Percentiles rank a stretch among this genome's conserved stretches.
phyloP scores from a whole-genome alignment of 306 rosid genomes.

The Benincasa hispida region DNA sequence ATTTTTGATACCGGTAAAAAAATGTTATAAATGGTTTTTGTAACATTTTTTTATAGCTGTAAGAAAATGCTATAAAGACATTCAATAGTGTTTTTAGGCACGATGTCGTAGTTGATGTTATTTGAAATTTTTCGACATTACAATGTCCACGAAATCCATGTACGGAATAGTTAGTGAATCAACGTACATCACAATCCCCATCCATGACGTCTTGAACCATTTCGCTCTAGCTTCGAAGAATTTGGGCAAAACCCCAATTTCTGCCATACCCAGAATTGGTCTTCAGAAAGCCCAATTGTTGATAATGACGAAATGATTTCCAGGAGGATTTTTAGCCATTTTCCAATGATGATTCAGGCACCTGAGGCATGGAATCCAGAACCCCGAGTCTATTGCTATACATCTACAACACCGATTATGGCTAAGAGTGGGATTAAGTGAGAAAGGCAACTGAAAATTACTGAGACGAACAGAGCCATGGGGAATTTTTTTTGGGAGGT shows the following conservation, averaged over 20 bases:
- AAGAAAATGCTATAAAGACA: too few species aligned
- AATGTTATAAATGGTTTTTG: too few species aligned
- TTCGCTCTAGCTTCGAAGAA: neutral
- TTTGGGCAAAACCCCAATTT: neutral
- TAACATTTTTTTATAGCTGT: too few species aligned
- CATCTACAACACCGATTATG: neutral
- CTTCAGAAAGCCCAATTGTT: neutral
- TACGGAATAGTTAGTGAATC: neutral
- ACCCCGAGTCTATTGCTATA: neutral
- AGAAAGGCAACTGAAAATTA: neutral
- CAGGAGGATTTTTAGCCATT: conserved; percentile 3
- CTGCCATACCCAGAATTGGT: conserved; percentile 5
- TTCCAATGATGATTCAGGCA: neutral
- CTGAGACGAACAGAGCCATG: neutral
- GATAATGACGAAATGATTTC: neutral
- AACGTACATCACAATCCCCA: neutral
- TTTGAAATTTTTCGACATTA: neutral
- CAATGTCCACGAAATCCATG: neutral
- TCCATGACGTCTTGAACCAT: conserved; percentile 5
- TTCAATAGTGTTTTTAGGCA: too few species aligned
- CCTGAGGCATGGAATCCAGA: conserved; percentile 2
- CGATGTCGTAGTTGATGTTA: too few species aligned
- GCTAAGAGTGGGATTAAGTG: conserved; percentile 1
- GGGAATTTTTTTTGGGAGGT: conserved; percentile 2
- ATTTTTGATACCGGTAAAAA: too few species aligned